Base-by-base conservation (phyloP, 202 grass and related monocot genomes). In the Panicum virgatum region DNA sequence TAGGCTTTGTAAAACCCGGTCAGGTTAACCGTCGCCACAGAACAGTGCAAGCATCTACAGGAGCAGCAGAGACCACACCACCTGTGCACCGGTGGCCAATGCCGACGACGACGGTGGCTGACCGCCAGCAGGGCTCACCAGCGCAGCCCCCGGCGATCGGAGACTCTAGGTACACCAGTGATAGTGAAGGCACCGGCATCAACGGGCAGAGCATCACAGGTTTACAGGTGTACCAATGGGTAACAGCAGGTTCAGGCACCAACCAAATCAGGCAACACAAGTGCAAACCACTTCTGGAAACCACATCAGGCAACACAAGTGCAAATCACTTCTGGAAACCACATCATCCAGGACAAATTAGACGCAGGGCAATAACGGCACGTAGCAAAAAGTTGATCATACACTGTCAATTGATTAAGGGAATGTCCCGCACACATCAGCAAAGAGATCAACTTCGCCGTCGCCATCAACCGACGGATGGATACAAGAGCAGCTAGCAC, bases 41-140 rank as follows among this genome's bases (percentile, higher is more conserved):
- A 71, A 82, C 46, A 1, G 27, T 59, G 15, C 40, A 60, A 67
- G 40, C 47, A 13, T 83, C 22, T 83, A 51, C 86, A 78, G 26
- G 66, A 54, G 26, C 37, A 29, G 14, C 45, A 58, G 73, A 73
- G 70, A 47, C 46, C 45, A 66, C 36, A 62, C 29, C 15, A 73
- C 65, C 10, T 8, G 15, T 11, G 14, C 46, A 48, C 46, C 16
- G 32, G 32, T 4, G 32, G 32, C 32, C 32, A 34, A 34, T 34
- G 32, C 32, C 32, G 3, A 34, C 3, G 32, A 34, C 32, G 32
- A 34, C 32, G 32, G 32, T 34, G 32, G 32, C 32, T 34, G 32
- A 34, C 32, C 4, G 32, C 32, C 32, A 4, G 4, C 32, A 3
- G 32, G 32, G 3, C 32, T 34, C 32, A 4, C 32, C 32, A 34